Evolutionary conservation across 306 rosid species (phyloP).

Genomic region (Rosa chinensis): DNA sequence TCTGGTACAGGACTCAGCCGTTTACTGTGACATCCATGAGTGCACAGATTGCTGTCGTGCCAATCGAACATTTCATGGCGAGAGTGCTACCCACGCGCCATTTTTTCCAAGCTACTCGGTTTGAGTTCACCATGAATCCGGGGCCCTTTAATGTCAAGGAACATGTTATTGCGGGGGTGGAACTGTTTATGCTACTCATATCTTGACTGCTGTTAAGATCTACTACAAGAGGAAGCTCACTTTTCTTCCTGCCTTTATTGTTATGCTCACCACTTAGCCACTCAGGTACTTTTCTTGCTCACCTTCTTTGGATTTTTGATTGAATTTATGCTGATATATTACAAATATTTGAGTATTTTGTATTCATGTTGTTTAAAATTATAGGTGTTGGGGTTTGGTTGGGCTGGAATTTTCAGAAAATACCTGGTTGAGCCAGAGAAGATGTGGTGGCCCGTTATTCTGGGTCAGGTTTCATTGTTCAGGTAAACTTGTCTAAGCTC

Average conservation of each 20-base stretch:
- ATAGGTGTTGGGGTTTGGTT: constrained; percentile 67
- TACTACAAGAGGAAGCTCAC: constrained; percentile 52
- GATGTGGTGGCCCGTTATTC: constrained; percentile 88
- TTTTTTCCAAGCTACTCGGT: constrained; percentile 47
- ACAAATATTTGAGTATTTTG: not conserved
- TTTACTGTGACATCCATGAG: constrained; percentile 53
- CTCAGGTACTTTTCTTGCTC: constrained; percentile 41
- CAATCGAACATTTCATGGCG: constrained; percentile 82
- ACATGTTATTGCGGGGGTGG: constrained; percentile 84
- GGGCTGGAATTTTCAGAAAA: constrained; percentile 76
- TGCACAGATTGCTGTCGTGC: constrained; percentile 94
- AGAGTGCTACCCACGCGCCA: constrained; percentile 45
- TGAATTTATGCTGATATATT: not conserved
- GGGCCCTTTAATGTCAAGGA: constrained; percentile 89
- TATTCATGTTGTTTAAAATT: constrained; percentile 6
- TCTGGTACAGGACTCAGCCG: constrained; percentile 85
- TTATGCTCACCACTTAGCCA: constrained; percentile 93
- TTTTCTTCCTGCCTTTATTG: constrained; percentile 61
- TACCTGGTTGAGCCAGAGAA: constrained; percentile 72
- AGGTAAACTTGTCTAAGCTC: constrained; percentile 36
- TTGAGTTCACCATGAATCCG: constrained; percentile 67
- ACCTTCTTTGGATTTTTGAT: not conserved
- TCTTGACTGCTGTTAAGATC: constrained; percentile 76
- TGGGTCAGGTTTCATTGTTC: constrained; percentile 77
- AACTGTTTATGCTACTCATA: constrained; percentile 65